Base-by-base conservation (phyloP, 1,284 basidiomycete genomes). In the Coniferiporia sulphurascens region DNA sequence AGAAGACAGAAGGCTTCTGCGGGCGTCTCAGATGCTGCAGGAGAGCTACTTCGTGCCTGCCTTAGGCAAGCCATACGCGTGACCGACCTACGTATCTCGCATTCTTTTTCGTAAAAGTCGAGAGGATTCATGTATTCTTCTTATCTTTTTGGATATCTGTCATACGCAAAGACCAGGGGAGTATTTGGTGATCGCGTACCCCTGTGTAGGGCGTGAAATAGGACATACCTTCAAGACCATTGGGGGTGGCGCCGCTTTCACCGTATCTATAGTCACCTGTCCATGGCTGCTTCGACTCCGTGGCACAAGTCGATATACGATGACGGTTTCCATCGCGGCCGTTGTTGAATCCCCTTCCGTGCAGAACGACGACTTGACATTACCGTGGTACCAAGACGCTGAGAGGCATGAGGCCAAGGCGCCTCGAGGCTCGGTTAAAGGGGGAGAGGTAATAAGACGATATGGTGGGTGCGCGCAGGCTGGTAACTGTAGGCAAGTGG, bases 351-450 rank as follows among this genome's bases (percentile, higher is more conserved):
- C 92, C 15, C 74, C 94, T 58, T 92, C 90, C 19, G 86, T 88
- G 68, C 95, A 98, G 73, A 97, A 98, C 73, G 95, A 98, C 73
- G 97, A 98, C 71, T 78, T 98, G 65, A 92, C 92, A 36, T 74
- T 96, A 61, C 93, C 93, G 21, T 74, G 95, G 72, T 95, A 89
- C 71, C n/a, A n/a, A n/a, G 27, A 27, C 2, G 27, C 27, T 27
- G 27, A 27, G 27, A 27, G 27, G 27, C 27, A 27, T 5, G 27
- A 27, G 27, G 27, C 27, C 5, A 27, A 27, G 27, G 27, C 27
- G 5, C 27, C 27, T 5, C 27, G 27, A 5, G 27, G 27, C 27
- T 2, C 5, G 27, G 27, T 27, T 27, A 3, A 27, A 27, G 27
- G 27, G 27, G 27, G 27, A 27, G 27, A 27, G 27, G 27, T 2